Conservation (phyloP, 2,329 filamentous ascomycete species). For the Sporothrix pseudoabietina region DNA sequence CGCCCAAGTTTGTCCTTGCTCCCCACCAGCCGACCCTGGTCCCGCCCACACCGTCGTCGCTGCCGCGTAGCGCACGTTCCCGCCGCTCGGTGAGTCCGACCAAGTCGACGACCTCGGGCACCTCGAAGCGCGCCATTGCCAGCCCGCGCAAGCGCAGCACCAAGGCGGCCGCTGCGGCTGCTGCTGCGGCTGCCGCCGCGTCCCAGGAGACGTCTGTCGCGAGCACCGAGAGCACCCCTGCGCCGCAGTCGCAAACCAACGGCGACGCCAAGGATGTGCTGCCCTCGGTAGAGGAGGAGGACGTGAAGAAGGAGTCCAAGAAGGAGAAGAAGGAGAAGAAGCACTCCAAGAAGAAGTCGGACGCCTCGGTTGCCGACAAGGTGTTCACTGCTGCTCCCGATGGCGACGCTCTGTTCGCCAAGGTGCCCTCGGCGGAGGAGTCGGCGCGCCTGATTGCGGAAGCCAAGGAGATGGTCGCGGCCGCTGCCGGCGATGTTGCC, state of each 20-base stretch:
- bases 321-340: slow-evolving; percentile 43
- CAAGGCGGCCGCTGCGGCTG: slow-evolving; percentile 42
- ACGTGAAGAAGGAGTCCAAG: slow-evolving; percentile 38
- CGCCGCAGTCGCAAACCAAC: slow-evolving; percentile 38
- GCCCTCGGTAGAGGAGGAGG: slow-evolving; percentile 58
- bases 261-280: slow-evolving; percentile 51
- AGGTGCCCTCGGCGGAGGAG: slow-evolving; percentile 74
- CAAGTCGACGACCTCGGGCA: slow-evolving; percentile 44
- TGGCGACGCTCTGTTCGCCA: slow-evolving; percentile 69
- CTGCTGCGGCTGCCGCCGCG: slow-evolving; percentile 31
- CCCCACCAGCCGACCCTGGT: slow-evolving; percentile 47
- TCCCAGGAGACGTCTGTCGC: slow-evolving; percentile 43
- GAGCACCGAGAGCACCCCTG: slow-evolving; percentile 35
- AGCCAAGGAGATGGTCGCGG: slow-evolving; percentile 85
- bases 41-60: slow-evolving; percentile 53
- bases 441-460: slow-evolving; percentile 81
- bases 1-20: slow-evolving; percentile 67
- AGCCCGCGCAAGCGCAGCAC: slow-evolving; percentile 59
- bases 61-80: slow-evolving; percentile 51
- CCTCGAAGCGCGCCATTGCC: slow-evolving; percentile 46
- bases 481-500: slow-evolving; percentile 43
- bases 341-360: slow-evolving; percentile 59
- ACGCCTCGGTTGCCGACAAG: slow-evolving; percentile 48
- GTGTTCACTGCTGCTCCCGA: slow-evolving; percentile 42
- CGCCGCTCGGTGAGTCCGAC: slow-evolving; percentile 62